Evolutionary conservation across 2,329 filamentous ascomycete species (phyloP).

Genomic region (Cercospora sesami): DNA sequence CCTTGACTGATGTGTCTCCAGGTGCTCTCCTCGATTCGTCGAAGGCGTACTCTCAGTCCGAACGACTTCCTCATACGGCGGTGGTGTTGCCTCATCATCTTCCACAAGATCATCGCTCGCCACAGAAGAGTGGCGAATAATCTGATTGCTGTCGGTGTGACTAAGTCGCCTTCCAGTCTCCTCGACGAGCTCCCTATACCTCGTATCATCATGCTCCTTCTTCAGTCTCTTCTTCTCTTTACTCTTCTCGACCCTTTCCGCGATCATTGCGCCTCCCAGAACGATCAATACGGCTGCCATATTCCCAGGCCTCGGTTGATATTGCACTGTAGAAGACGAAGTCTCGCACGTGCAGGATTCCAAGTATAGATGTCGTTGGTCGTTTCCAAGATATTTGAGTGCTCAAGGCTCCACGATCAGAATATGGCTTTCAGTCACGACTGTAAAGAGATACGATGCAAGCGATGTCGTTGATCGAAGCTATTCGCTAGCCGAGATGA

Average conservation of each 20-base stretch:
- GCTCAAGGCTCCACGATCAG: too few relatives aligned
- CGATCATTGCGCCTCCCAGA: constrained; percentile 27
- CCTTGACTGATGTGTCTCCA: background rate
- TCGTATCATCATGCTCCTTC: constrained; percentile 25
- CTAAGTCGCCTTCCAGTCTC: constrained; percentile 29
- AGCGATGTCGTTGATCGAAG: background rate
- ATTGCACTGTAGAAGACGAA: background rate
- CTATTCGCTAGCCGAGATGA: background rate
- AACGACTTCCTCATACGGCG: background rate
- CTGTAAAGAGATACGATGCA: too few relatives aligned
- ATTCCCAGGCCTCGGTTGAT: background rate
- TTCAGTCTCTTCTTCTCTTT: constrained; percentile 29
- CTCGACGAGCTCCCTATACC: constrained; percentile 29
- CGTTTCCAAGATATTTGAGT: too few relatives aligned
- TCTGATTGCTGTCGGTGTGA: constrained; percentile 12
- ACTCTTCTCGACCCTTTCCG: constrained; percentile 28
- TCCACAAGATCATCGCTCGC: constrained; percentile 12
- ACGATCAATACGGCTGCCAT: constrained; percentile 36
- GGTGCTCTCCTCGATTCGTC: background rate
- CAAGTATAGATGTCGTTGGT: too few relatives aligned
- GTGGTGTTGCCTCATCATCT: background rate
- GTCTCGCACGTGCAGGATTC: too few relatives aligned
- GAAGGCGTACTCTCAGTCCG: background rate
- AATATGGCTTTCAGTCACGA: too few relatives aligned
- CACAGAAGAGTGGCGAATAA: background rate